Evolutionary conservation across 2,329 filamentous ascomycete species (phyloP).

Genomic region (Curvularia spicifera): DNA sequence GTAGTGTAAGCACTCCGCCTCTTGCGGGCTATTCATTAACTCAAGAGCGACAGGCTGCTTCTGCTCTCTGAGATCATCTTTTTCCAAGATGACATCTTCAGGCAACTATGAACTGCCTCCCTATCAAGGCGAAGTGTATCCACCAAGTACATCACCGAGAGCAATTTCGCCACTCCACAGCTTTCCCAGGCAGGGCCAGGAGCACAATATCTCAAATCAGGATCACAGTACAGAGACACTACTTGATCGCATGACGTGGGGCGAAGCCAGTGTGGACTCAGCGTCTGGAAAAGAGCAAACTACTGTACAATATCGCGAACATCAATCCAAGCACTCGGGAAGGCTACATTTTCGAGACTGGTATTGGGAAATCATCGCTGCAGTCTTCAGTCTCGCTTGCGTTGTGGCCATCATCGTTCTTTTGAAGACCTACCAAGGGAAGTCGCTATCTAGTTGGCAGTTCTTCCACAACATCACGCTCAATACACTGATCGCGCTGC

Average conservation of each 20-base stretch:
- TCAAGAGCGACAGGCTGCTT: background rate
- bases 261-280: background rate
- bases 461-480: conserved; percentile 2
- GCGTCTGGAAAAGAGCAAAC: background rate
- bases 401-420: conserved; percentile 7
- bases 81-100: background rate
- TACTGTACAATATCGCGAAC: background rate
- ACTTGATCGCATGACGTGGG: background rate
- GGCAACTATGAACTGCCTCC: background rate
- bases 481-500: conserved; percentile 16
- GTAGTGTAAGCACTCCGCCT: background rate
- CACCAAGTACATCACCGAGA: background rate
- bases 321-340: background rate
- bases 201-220: background rate
- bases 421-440: conserved; percentile 8
- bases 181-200: background rate
- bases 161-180: background rate
- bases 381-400: conserved; percentile 9
- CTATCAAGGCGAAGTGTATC: background rate
- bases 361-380: conserved; percentile 19
- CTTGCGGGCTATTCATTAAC: background rate
- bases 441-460: conserved; percentile 11
- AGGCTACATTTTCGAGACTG: conserved; percentile 7
- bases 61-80: background rate
- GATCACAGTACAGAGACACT: background rate